These are phyloP conservation scores for Candida verbasci DNA, from an alignment of 805 yeast species.

Conservation along the genomic window DNA sequence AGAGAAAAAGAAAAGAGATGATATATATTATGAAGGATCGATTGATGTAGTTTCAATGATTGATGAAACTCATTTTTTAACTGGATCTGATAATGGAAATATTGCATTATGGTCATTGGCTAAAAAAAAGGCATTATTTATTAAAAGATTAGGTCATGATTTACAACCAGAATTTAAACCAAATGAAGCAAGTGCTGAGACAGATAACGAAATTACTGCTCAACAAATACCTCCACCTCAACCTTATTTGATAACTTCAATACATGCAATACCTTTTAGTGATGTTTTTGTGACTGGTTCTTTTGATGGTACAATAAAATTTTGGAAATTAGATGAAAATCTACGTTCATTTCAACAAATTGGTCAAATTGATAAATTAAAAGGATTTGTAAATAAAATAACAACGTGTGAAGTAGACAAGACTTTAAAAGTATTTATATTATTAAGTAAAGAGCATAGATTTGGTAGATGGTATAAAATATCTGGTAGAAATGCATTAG, in stretches of 20 bases:
- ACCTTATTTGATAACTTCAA: slow-evolving; percentile 83
- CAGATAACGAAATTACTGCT: slow-evolving; percentile 46
- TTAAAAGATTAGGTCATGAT: slow-evolving; percentile 76
- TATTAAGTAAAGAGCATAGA: slow-evolving; percentile 80
- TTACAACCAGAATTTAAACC: slow-evolving; percentile 44
- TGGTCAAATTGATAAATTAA: slow-evolving; percentile 54
- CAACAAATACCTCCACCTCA: slow-evolving; percentile 63
- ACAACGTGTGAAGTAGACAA: slow-evolving; percentile 52
- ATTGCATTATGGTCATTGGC: slow-evolving; percentile 85
- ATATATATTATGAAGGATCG: slow-evolving; percentile 69
- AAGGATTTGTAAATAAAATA: slow-evolving; percentile 68
- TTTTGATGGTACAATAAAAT: slow-evolving; percentile 69
- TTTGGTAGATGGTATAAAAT: slow-evolving; percentile 81
- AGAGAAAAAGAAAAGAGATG: slow-evolving; percentile 38
- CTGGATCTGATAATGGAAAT: slow-evolving; percentile 94
- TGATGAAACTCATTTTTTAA: slow-evolving; percentile 88
- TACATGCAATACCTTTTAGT: slow-evolving; percentile 79
- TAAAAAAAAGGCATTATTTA: slow-evolving; percentile 81
- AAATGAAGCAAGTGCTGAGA: slow-evolving; percentile 39
- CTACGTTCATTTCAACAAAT: slow-evolving; percentile 56
- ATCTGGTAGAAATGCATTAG: slow-evolving; percentile 71
- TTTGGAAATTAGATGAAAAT: slow-evolving; percentile 73
- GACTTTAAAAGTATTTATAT: slow-evolving; percentile 50
- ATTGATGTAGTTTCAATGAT: slow-evolving; percentile 87
- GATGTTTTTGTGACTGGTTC: slow-evolving; percentile 87